Conservation (phyloP, 495 filamentous ascomycete species). For the Trichoderma erinaceum region DNA sequence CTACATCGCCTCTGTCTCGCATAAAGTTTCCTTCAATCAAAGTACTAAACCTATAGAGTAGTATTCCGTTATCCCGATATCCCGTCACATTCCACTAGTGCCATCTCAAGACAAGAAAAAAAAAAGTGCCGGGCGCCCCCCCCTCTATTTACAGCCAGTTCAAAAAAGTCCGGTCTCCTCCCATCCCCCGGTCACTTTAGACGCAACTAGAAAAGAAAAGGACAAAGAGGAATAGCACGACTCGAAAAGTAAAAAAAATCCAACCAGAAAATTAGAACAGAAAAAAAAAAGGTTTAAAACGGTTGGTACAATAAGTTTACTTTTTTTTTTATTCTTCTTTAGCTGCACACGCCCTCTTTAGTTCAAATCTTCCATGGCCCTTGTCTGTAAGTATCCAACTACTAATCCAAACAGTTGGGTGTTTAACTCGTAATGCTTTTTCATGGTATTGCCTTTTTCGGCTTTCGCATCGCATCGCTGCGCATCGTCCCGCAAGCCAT, state of each 20-base stretch:
- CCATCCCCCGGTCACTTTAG: background rate
- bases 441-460: background rate
- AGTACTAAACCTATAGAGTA: too few species aligned
- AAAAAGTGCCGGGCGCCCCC: too few species aligned
- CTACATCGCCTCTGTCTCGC: too few species aligned
- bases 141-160: background rate
- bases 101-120: too few species aligned
- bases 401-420: too few species aligned
- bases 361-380: background rate
- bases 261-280: background rate
- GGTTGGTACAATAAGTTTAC: background rate
- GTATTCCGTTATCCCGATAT: too few species aligned
- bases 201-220: background rate
- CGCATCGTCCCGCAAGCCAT: slow-evolving; percentile 1
- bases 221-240: too few species aligned
- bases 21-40: too few species aligned
- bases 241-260: too few species aligned
- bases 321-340: background rate
- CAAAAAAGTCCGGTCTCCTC: background rate
- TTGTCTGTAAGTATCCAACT: background rate
- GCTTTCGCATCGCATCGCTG: too few species aligned
- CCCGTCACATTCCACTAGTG: too few species aligned
- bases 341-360: slow-evolving; percentile 8
- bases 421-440: background rate
- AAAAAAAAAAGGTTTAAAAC: background rate